Evolutionary conservation across 2,329 filamentous ascomycete species (phyloP), one percentile per base, ranked within the genome.

Genomic region (Lecanicillium sp.): DNA sequence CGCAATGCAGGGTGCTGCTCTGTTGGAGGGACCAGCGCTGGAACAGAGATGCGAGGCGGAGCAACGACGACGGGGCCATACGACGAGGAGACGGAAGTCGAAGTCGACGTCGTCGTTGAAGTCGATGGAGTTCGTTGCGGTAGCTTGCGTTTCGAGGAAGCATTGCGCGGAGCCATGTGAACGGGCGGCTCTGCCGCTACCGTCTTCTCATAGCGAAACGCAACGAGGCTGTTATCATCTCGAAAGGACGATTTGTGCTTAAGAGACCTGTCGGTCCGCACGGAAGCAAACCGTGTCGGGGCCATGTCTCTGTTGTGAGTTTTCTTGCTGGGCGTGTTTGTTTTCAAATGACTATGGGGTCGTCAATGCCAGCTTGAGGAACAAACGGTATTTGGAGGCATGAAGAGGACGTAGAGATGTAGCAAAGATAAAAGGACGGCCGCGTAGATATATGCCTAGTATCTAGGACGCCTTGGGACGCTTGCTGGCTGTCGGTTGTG

Each of bases 201-300:
- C 27, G 73, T 76, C 56, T 79, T 69, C 52, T 81, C 77, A 60
- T 81, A 81, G 42, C 74, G 71, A 40, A 81, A 52, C 34, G 68
- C 69, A 42, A 79, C 65, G 48, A 79, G 55, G 46, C 57, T 60
- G 30, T 63, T 58, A 48, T 74, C 72, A 50, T 71, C 68, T 43
- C 66, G 62, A 50, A 74, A 58, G 25, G 54, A 53, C 14, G 51
- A 44, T 43, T 49, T 54, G 31, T 49, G 49, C 44, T 59, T 52
- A 41, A 56, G 47, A 15, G 66, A 55, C 44, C 59, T 58, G 46
- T 54, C 58, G 50, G 55, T 67, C 47, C 69, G 65, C 52, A 65
- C 54, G 47, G 62, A 71, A 42, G 60, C 52, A 46, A 65, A 60
- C 46, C 59, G 65, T 34, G 60, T 56, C 39, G 64, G 64, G 48